Evolutionary conservation across 2,329 filamentous ascomycete genomes (phyloP), one percentile per base, ranked within the genome.

Genomic region (Claviceps sorghi): DNA sequence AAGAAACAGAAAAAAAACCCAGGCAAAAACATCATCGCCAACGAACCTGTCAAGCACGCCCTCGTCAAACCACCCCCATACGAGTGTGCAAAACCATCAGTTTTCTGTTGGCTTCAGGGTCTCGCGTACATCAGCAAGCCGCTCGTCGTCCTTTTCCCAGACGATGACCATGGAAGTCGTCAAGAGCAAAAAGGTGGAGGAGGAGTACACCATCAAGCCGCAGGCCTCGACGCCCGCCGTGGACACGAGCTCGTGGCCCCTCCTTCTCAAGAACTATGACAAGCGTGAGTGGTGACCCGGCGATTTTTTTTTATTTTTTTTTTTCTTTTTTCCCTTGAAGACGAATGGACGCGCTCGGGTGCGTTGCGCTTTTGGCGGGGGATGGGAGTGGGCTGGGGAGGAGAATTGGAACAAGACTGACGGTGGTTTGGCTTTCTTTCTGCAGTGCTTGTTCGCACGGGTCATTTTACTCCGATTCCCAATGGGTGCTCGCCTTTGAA

Each of bases 391-490:
- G 42, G 19, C 8, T 26, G 22, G 21, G 10, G 21, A 44, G 41
- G 50, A 41, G 45, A 47, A 47, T 53, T 17, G 42, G 19, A 17
- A 34, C n/a, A 32, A n/a, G n/a, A 54, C 52, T 54, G 53, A 54
- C 49, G 50, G n/a, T 22, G 46, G 5, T 26, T 26, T 22, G 29
- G n/a, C 46, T 29, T 32, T 30, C 29, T 38, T 22, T 38, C 30
- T 17, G 44, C 50, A 91, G 88, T 97, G 62, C 83, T 93, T 61
- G 85, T 96, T 62, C 85, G 91, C 66, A 96, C 90, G 59, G 88
- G 88, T 58, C 91, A 98, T 72, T 98, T 95, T 73, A 97, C 91
- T 36, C 93, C 93, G 52, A 97, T 97, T 62, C 88, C 91, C 60
- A 84, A 87, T 68, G 93, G 93, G 65, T 94, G 87, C 74, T 83